phyloP scores from a whole-genome alignment of 768 basidiomycete species.

The Leccinum arenicola region DNA sequence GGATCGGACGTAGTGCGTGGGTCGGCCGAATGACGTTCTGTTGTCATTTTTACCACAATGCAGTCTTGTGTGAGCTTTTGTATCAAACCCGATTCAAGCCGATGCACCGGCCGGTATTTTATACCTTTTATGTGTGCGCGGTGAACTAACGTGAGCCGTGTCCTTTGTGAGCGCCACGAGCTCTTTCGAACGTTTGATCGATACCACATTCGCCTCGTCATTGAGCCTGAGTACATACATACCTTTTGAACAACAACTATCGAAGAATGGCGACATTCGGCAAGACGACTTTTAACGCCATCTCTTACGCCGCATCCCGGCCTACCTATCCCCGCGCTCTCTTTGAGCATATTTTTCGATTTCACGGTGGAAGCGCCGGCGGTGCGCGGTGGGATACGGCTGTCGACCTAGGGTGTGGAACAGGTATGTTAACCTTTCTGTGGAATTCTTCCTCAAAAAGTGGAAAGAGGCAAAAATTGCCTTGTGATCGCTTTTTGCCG shows the following conservation, averaged over 20 bases:
- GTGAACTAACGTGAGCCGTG: not conserved
- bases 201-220: not conserved
- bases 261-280: constrained; percentile 71
- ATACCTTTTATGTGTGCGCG: not conserved
- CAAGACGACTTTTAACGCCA: constrained; percentile 64
- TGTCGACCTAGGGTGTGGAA: constrained; percentile 81
- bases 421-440: constrained; percentile 45
- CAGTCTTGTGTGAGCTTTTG: not conserved
- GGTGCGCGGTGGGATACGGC: constrained; percentile 49
- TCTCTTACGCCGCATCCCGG: constrained; percentile 62
- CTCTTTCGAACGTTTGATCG: not conserved
- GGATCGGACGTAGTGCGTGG: constrained; percentile 1
- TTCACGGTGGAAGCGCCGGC: constrained; percentile 39
- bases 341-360: constrained; percentile 59
- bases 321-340: constrained; percentile 71
- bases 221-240: not conserved
- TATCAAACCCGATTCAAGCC: not conserved
- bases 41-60: constrained; percentile 1
- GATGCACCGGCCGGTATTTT: not conserved
- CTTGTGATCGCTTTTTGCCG: not conserved
- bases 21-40: not conserved
- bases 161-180: not conserved
- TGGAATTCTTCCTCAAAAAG: not conserved
- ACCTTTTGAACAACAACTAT: not conserved
- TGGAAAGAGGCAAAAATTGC: not conserved